Evolutionary conservation across 768 basidiomycete species (phyloP), one percentile per base, ranked within the genome.

Genomic region (Dentipellis sp.): DNA sequence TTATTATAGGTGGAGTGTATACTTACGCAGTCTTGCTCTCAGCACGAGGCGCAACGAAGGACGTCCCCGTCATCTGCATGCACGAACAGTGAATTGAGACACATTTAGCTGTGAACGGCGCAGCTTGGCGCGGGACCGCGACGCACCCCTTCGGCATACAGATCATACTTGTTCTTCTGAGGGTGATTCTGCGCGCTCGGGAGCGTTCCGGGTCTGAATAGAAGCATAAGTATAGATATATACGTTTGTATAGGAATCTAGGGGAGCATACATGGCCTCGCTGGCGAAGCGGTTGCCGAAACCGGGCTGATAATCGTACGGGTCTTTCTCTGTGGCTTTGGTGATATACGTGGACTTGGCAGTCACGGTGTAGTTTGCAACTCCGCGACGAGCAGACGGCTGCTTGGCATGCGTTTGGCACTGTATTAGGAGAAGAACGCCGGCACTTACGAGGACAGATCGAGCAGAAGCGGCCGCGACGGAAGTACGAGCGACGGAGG

Each of bases 181-280:
- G 83, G 83, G 55, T 67, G 77, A 62, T 84, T 83, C 69, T 84
- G 84, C 0, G 70, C 83, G 16, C 71, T 53, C 0, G 84, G 84
- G 0, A 86, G 75, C 4, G 74, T 72, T 3, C 77, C 82, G 40
- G 82, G 82, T 53, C 5, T 1, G 22, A 22, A 14, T 10, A 51
- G 49, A 22, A 29, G 55, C n/a, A 23, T 7, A 34, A 10, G 14
- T 16, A 22, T 36, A 6, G 22, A 8, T 1, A 45, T 16, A 17
- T 46, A 23, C 40, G 10, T 11, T 12, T n/a, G 42, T 4, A 29
- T 29, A 6, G 3, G 29, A 47, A 1, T n/a, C 10, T 35, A 29
- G 12, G 19, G 14, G 5, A 6, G 70, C 78, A 53, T 57, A 80
- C 80, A 82, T 66, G 5, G 79, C 78, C 58, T 82, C 79, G 58